These are phyloP conservation scores for Cucurbita pepo DNA, from an alignment of 306 rosid species.

Conservation along the genomic window DNA sequence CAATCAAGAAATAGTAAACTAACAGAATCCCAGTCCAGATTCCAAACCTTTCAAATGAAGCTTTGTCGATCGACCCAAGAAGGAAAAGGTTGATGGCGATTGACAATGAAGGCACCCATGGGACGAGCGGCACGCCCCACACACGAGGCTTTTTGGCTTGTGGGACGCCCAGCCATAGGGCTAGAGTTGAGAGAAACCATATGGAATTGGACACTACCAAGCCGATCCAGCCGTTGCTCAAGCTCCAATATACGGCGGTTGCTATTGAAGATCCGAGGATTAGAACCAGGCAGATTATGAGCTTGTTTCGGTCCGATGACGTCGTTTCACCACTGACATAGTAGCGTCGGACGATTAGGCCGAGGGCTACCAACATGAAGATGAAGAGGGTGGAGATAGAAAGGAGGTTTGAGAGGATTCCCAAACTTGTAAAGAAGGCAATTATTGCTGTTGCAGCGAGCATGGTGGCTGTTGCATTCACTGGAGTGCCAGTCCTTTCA, in stretches of 20 bases:
- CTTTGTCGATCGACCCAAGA: conserved; percentile 54
- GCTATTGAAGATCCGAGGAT: conserved; percentile 36
- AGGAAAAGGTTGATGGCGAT: conserved; percentile 61
- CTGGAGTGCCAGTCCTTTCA: conserved; percentile 50
- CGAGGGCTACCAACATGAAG: conserved; percentile 65
- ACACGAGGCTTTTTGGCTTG: conserved; percentile 42
- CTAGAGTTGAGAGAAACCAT: conserved; percentile 39
- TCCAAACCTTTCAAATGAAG: conserved; percentile 43
- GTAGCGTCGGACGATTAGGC: conserved; percentile 54
- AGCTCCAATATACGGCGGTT: conserved; percentile 27
- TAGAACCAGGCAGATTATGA: conserved; percentile 17
- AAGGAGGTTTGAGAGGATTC: conserved; percentile 36
- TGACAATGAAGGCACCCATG: conserved; percentile 58
- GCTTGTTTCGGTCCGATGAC: conserved; percentile 12
- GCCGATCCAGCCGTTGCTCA: conserved; percentile 29
- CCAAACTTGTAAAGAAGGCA: conserved; percentile 50
- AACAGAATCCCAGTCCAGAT: conserved; percentile 29
- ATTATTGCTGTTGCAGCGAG: conserved; percentile 35
- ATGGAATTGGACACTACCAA: conserved; percentile 21
- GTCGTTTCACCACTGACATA: conserved; percentile 38
- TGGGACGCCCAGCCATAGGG: conserved; percentile 36
- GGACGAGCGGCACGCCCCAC: conserved; percentile 77
- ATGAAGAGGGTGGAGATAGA: conserved; percentile 65
- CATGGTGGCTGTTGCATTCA: conserved; percentile 60
- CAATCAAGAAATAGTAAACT: conserved; percentile 36